Conservation (phyloP, 352 stramenopile species). For the Phytophthora foliorum region DNA sequence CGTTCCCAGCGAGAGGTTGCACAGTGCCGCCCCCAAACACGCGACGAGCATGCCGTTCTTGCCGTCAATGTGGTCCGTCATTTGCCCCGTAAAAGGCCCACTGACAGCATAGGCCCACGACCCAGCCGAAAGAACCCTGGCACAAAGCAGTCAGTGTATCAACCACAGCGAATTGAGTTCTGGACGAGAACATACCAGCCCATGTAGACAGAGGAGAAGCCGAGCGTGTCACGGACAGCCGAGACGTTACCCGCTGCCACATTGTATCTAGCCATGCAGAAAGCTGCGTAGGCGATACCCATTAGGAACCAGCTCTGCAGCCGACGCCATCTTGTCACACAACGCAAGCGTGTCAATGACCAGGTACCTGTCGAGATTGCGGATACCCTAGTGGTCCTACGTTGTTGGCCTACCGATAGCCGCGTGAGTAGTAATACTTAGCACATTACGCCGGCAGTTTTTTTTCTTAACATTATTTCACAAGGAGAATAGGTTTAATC, state of each 20-base stretch:
- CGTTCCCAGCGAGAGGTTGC: constrained; percentile 61
- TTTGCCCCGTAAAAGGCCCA: constrained; percentile 65
- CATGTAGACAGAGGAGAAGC: constrained; percentile 68
- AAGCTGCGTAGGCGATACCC: constrained; percentile 76
- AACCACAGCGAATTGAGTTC: background rate
- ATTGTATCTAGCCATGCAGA: constrained; percentile 86
- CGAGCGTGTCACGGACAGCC: constrained; percentile 51
- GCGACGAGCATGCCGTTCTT: constrained; percentile 70
- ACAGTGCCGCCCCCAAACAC: constrained; percentile 60
- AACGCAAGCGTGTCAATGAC: background rate
- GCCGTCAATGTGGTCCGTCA: constrained; percentile 69
- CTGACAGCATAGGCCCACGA: constrained; percentile 68
- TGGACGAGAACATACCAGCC: constrained; percentile 65
- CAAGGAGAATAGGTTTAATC: no score
- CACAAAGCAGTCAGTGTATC: background rate
- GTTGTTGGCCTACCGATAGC: constrained; percentile 73
- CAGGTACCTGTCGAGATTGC: no score
- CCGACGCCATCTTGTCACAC: constrained; percentile 54
- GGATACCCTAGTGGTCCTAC: constrained; percentile 18
- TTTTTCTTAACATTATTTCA: no score
- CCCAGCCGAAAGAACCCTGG: constrained; percentile 62
- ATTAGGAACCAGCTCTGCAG: constrained; percentile 84
- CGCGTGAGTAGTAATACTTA: constrained; percentile 14
- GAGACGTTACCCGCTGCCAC: constrained; percentile 73
- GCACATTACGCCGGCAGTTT: no score